These are phyloP conservation scores for Tetrastigma voinierianum DNA, from an alignment of 164 flowering plant genomes.

Conservation along the genomic window DNA sequence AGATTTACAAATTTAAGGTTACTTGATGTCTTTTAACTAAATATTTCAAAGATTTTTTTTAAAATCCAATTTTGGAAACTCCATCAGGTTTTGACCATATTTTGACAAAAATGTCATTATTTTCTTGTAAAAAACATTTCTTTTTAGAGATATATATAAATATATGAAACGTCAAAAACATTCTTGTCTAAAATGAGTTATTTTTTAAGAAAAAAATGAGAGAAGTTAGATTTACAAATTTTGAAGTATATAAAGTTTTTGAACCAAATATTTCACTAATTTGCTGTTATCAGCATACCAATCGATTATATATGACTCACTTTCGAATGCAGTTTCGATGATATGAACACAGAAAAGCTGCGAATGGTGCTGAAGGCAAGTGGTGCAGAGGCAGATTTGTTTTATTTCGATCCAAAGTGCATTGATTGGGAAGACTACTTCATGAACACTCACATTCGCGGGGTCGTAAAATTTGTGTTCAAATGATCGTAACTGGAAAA, in stretches of 20 bases:
- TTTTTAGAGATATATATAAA: not conserved
- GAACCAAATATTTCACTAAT: no score
- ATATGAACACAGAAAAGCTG: slow-evolving; percentile 29
- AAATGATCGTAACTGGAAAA: not conserved
- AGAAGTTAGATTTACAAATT: no score
- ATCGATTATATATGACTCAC: not conserved
- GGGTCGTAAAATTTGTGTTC: slow-evolving; percentile 22
- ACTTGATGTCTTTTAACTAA: no score
- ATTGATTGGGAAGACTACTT: slow-evolving; percentile 34
- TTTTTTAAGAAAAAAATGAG: no score
- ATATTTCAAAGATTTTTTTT: no score
- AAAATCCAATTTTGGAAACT: no score
- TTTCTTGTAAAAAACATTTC: no score
- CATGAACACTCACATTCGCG: slow-evolving; percentile 32
- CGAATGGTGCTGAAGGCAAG: slow-evolving; percentile 12
- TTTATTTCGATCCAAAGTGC: slow-evolving; percentile 27
- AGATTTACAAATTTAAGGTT: no score
- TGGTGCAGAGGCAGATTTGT: slow-evolving; percentile 18
- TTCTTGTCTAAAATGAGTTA: no score
- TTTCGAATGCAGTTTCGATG: slow-evolving; percentile 27
- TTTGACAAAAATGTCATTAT: no score
- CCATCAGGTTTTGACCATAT: no score
- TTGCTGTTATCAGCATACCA: not conserved
- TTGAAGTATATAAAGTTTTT: no score
- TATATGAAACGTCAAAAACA: not conserved